A percentile compares a stretch with the other conserved stretches of the same genome.
Conservation (phyloP, 2,329 filamentous ascomycete genomes). For the Trematosphaeria pertusa region DNA sequence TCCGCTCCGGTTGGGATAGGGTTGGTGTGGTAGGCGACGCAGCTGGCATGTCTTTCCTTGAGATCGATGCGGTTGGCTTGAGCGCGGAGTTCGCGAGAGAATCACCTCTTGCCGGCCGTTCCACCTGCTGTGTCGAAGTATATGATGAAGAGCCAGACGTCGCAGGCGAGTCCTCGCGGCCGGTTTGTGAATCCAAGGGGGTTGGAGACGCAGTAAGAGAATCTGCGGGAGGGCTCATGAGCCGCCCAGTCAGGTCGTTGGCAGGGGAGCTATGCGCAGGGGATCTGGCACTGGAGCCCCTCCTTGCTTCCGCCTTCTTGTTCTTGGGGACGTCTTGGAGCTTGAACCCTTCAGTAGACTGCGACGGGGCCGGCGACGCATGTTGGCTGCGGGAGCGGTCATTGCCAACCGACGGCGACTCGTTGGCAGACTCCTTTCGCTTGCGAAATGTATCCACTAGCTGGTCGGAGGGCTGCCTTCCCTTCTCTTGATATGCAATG, state of each 20-base stretch:
- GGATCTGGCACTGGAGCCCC: conserved; percentile 54
- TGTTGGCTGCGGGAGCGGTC: conserved; percentile 59
- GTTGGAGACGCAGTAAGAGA: conserved; percentile 47
- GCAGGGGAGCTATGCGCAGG: conserved; percentile 51
- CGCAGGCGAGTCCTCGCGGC: conserved; percentile 35
- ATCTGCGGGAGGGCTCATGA: conserved; percentile 42
- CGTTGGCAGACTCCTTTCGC: conserved; percentile 43
- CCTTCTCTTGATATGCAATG: conserved; percentile 89
- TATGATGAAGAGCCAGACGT: conserved; percentile 47
- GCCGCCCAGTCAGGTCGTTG: conserved; percentile 46
- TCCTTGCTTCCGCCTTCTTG: conserved; percentile 58
- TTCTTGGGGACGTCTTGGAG: conserved; percentile 80
- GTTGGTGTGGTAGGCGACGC: conserved; percentile 52
- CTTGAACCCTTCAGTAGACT: conserved; percentile 64
- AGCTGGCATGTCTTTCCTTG: conserved; percentile 68
- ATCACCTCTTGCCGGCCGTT: conserved; percentile 65
- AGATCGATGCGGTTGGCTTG: conserved; percentile 51
- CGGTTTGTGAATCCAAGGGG: conserved; percentile 44
- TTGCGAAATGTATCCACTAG: conserved; percentile 63
- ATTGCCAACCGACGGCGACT: conserved; percentile 40
- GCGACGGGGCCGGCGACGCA: conserved; percentile 43
- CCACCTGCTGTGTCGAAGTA: conserved; percentile 48
- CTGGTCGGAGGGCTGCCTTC: conserved; percentile 68
- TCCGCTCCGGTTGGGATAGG: conserved; percentile 47
- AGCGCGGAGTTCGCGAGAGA: conserved; percentile 57